Evolutionary conservation across 2,329 filamentous ascomycete species (phyloP), one percentile per base, ranked within the genome.

Genomic region (Colletotrichum noveboracense): DNA sequence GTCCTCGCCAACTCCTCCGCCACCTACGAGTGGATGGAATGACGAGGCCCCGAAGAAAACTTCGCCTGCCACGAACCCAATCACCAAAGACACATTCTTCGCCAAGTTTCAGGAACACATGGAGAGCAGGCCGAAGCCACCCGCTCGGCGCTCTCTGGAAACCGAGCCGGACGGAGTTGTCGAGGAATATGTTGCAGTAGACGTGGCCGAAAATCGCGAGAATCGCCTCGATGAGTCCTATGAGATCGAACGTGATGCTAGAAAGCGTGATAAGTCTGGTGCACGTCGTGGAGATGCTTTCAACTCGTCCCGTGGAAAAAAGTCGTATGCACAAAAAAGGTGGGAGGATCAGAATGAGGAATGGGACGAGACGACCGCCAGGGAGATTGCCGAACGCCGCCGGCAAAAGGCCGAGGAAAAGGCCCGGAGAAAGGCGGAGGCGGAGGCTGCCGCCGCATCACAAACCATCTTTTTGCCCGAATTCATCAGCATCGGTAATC

Each of bases 401-500:
- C 84, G 82, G 38, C 85, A 82, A 55, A 88, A 87, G 76, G 85
- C 83, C 7, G 86, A 88, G 75, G 87, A 85, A 76, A 83, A 84
- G 68, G 85, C 84, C 16, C 82, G 80, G 68, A 86, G 85, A 74
- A 86, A 85, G 75, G 83, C 85, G 81, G 83, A 85, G 75, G 83
- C 82, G 66, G 82, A 82, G 83, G 38, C 91, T 89, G 2, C 86
- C 85, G 64, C 71, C 85, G 64, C 71, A 5, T 32, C 70, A 7
- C 75, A 65, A 26, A 77, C 67, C 2, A 94, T 99, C 61, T 91
- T 93, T 69, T 87, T 99, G 26, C 97, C 97, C 0, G 95, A 98
- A 81, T 98, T 95, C 80, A 97, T 99, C 84, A 97, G 92, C 80
- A 93, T 98, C n/a, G 90, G 91, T 12, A 95, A 96, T 78, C 86